A percentile compares a stretch with the other conserved stretches of the same genome.
Conservation (phyloP, 305 asterid genomes). For the Withania somnifera region DNA sequence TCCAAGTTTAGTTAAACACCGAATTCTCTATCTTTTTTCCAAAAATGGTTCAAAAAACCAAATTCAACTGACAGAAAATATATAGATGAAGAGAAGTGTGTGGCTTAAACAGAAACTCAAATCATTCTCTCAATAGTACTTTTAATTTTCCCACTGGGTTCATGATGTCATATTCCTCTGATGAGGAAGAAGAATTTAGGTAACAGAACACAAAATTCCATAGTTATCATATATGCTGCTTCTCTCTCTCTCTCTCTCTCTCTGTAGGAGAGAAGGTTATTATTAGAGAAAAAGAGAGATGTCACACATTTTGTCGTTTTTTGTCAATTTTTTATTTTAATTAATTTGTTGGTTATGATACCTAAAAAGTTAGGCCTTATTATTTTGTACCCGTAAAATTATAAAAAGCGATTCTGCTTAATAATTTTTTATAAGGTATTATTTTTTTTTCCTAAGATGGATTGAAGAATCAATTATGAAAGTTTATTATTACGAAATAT, state of each 20-base stretch:
- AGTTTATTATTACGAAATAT: too few relatives aligned
- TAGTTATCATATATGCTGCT: background rate
- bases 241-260: background rate
- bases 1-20: background rate
- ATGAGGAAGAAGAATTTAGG: background rate
- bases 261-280: background rate
- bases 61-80: background rate
- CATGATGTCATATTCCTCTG: background rate
- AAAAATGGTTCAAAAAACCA: background rate
- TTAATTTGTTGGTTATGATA: too few relatives aligned
- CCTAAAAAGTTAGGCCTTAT: too few relatives aligned
- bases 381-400: too few relatives aligned
- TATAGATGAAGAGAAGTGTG: background rate
- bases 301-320: background rate
- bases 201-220: background rate
- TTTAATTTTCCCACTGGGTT: too few relatives aligned
- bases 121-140: background rate
- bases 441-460: too few relatives aligned
- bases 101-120: background rate
- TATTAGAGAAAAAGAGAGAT: background rate
- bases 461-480: too few relatives aligned
- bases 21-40: background rate
- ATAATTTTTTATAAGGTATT: too few relatives aligned
- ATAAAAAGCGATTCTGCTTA: too few relatives aligned
- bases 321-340: too few relatives aligned